A percentile compares a stretch with the other conserved stretches of the same genome.
Evolutionary conservation across 805 yeast species (phyloP).

Genomic region (Ogataea methanolica): DNA sequence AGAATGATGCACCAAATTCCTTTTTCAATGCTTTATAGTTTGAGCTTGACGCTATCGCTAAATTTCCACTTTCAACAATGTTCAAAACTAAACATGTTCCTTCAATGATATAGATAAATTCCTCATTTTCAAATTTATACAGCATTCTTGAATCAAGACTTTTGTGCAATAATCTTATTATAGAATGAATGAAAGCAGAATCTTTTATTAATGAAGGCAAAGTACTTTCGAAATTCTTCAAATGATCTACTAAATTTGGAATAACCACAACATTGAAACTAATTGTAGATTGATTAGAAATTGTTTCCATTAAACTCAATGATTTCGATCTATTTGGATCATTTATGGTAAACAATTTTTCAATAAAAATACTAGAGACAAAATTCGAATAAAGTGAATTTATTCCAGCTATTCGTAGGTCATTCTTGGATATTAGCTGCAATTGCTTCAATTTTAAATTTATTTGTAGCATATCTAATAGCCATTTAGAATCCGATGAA

Average conservation of each 20-base stretch:
- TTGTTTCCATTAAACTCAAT: conserved; percentile 5
- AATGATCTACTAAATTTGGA: conserved; percentile 26
- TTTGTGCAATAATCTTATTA: conserved; percentile 4
- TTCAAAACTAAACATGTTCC: conserved; percentile 1
- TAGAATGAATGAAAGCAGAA: background rate
- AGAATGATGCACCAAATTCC: conserved; percentile 15
- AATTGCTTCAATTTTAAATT: conserved; percentile 21
- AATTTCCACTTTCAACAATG: background rate
- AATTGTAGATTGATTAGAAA: conserved; percentile 1
- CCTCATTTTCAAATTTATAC: conserved; percentile 6
- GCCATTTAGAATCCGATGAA: conserved; percentile 1
- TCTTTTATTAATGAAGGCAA: conserved; percentile 4
- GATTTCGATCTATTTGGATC: background rate
- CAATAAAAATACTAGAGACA: conserved; percentile 6
- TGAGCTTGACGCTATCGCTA: background rate
- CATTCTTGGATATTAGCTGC: background rate
- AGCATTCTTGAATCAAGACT: conserved; percentile 6
- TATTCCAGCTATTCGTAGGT: background rate
- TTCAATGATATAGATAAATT: conserved; percentile 4
- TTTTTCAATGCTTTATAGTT: conserved; percentile 10
- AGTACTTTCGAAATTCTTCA: conserved; percentile 24
- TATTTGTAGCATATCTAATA: background rate
- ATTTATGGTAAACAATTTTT: conserved; percentile 6
- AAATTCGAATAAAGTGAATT: background rate
- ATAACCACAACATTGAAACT: conserved; percentile 19